phyloP scores from a whole-genome alignment of 1,139 yeast species.

The Trichomonascaceae sp. region DNA sequence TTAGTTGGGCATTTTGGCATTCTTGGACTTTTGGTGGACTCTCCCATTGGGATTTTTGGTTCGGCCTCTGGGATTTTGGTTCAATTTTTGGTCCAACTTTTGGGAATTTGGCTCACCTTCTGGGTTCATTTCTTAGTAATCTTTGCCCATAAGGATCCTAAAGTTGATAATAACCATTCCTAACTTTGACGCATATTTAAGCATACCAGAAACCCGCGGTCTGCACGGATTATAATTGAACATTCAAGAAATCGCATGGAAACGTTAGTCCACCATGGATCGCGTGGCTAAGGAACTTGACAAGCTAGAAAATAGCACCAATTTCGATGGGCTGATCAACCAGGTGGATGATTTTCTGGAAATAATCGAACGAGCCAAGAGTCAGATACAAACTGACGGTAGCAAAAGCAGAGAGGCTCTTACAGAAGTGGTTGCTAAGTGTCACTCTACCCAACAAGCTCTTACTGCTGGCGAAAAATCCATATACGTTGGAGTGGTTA shows the following conservation, averaged over 20 bases:
- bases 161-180: too few relatives aligned
- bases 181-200: too few relatives aligned
- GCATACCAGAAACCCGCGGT: neutral
- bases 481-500: conserved; percentile 28
- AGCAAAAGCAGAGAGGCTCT: neutral
- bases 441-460: conserved; percentile 3
- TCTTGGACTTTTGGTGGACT: too few relatives aligned
- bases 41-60: too few relatives aligned
- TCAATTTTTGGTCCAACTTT: too few relatives aligned
- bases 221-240: neutral
- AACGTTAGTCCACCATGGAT: conserved; percentile 22
- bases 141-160: too few relatives aligned
- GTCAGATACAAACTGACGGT: neutral
- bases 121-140: too few relatives aligned
- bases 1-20: too few relatives aligned
- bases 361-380: conserved; percentile 25
- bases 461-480: conserved; percentile 28
- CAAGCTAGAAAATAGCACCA: conserved; percentile 25
- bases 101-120: too few relatives aligned
- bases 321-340: conserved; percentile 26
- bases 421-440: neutral
- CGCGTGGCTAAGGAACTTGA: conserved; percentile 25
- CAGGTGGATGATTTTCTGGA: conserved; percentile 28
- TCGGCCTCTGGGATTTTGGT: too few relatives aligned
- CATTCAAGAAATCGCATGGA: neutral